Percentiles rank a stretch among this genome's conserved stretches.
These are phyloP conservation scores for Naganishia vaughanmartiniae DNA, from an alignment of 768 basidiomycete genomes.

Conservation along the genomic window DNA sequence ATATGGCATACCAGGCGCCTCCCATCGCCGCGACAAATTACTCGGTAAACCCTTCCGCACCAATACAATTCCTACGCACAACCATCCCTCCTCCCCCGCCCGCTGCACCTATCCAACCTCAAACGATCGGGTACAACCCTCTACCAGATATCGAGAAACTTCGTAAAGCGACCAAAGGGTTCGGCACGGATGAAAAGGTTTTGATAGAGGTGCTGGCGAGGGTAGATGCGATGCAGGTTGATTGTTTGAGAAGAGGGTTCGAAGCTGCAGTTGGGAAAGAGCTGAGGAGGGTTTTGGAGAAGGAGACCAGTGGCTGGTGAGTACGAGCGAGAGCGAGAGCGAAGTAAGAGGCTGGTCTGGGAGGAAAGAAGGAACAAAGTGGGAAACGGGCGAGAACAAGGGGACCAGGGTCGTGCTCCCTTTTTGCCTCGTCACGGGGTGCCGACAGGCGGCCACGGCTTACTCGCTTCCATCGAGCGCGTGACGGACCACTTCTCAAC, in stretches of 20 bases:
- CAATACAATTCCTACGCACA: slow-evolving; percentile 39
- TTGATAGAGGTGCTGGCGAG: slow-evolving; percentile 47
- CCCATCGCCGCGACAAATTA: neutral
- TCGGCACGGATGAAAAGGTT: slow-evolving; percentile 45
- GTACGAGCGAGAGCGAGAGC: slow-evolving; percentile 22
- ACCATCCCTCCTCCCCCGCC: slow-evolving; percentile 49
- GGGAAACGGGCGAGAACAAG: too few relatives aligned
- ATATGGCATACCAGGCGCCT: neutral
- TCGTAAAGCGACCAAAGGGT: slow-evolving; percentile 53
- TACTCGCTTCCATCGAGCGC: too few relatives aligned
- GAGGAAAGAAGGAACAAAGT: too few relatives aligned
- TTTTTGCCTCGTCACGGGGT: too few relatives aligned
- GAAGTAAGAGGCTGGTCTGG: too few relatives aligned
- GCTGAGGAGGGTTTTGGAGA: slow-evolving; percentile 49
- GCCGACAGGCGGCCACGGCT: too few relatives aligned
- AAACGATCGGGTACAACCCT: slow-evolving; percentile 45
- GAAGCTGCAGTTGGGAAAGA: slow-evolving; percentile 47
- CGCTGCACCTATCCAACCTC: slow-evolving; percentile 39
- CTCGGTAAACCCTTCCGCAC: slow-evolving; percentile 1
- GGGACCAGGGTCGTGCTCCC: too few relatives aligned
- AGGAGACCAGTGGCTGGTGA: slow-evolving; percentile 51
- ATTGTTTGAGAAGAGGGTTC: slow-evolving; percentile 46
- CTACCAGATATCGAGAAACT: slow-evolving; percentile 50
- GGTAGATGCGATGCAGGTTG: slow-evolving; percentile 50
- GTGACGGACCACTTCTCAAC: too few relatives aligned